Evolutionary conservation across 2,329 filamentous ascomycete genomes (phyloP).

Genomic region (Colletotrichum karsti): DNA sequence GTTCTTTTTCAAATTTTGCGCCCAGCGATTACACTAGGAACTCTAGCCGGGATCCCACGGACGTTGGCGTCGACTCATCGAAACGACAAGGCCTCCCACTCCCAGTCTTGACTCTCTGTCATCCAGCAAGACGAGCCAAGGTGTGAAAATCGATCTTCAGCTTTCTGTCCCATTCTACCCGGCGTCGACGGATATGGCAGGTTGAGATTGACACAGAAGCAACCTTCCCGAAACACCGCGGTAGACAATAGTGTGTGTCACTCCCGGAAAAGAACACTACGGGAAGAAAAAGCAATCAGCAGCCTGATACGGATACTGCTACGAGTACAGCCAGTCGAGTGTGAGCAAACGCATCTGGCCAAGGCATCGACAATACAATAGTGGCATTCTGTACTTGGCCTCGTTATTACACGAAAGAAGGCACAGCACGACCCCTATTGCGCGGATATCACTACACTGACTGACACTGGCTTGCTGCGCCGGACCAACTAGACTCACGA

Average conservation of each 20-base stretch:
- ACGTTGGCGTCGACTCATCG: conserved; percentile 24
- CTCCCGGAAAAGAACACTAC: conserved; percentile 9
- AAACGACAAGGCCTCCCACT: conserved; percentile 23
- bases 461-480: conserved; percentile 7
- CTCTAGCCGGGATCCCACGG: conserved; percentile 19
- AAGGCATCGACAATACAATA: conserved; percentile 2
- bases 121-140: background rate
- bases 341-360: background rate
- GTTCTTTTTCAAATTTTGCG: conserved; percentile 3
- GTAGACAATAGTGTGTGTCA: conserved; percentile 5
- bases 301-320: background rate
- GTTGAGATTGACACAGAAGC: background rate
- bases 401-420: conserved; percentile 1
- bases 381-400: conserved; percentile 9
- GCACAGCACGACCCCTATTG: background rate
- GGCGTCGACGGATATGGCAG: conserved; percentile 2
- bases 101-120: background rate
- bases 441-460: background rate
- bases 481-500: background rate
- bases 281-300: conserved; percentile 9
- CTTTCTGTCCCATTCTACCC: background rate
- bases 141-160: conserved; percentile 9
- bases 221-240: background rate
- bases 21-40: conserved; percentile 25
- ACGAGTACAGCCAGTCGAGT: background rate